Conservation (phyloP, 345 rosid genomes). For the Salix brachista region DNA sequence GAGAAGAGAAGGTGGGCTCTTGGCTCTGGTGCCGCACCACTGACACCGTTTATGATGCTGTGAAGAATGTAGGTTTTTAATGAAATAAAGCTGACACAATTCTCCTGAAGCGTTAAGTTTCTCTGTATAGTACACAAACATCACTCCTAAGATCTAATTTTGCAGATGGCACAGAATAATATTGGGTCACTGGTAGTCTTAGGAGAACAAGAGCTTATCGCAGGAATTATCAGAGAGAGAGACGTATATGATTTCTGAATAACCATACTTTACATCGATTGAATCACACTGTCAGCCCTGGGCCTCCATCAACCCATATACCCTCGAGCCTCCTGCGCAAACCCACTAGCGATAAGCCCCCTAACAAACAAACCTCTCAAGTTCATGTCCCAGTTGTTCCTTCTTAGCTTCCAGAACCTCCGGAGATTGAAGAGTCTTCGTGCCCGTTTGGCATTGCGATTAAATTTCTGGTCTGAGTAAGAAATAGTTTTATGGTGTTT, state of each 20-base stretch:
- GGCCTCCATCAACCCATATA: conserved; percentile 51
- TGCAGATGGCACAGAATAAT: conserved; percentile 82
- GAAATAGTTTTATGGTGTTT: too few species aligned
- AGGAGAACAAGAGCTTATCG: conserved; percentile 57
- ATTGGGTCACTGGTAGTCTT: conserved; percentile 87
- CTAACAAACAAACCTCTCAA: conserved; percentile 51
- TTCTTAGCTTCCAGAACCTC: conserved; percentile 47
- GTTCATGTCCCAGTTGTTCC: conserved; percentile 52
- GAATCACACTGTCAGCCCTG: conserved; percentile 21
- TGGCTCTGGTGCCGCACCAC: conserved; percentile 62
- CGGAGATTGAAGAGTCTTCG: conserved; percentile 72
- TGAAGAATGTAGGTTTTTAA: conserved; percentile 51
- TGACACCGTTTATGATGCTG: conserved; percentile 73
- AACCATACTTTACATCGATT: neutral
- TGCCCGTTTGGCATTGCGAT: too few species aligned
- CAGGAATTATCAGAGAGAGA: conserved; percentile 90
- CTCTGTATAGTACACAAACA: neutral
- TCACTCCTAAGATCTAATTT: neutral
- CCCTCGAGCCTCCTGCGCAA: conserved; percentile 55
- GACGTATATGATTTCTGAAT: conserved; percentile 30
- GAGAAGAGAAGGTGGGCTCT: conserved; percentile 44
- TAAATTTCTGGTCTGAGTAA: too few species aligned
- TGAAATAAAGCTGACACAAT: neutral
- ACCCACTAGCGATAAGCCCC: conserved; percentile 61
- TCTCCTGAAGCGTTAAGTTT: neutral